These are phyloP conservation scores for Ceriops zippeliana DNA, from an alignment of 345 rosid species.

Conservation along the genomic window DNA sequence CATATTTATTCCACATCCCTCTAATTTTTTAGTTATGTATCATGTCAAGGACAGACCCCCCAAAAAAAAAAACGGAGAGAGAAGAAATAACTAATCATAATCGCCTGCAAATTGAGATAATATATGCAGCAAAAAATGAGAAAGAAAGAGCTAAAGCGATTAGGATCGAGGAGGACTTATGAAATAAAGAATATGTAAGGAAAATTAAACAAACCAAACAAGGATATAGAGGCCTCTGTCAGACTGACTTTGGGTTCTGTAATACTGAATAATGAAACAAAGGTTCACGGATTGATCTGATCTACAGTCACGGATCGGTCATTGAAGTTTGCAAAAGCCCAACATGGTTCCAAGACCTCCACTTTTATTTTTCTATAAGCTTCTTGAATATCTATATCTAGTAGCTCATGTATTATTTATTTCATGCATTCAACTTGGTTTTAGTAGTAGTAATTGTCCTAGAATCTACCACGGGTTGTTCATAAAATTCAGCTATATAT, in stretches of 20 bases:
- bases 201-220: too few species aligned
- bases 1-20: too few species aligned
- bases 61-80: too few species aligned
- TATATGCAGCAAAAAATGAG: too few species aligned
- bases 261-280: slow-evolving; percentile 10
- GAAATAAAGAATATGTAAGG: too few species aligned
- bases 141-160: too few species aligned
- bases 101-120: too few species aligned
- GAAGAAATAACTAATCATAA: too few species aligned
- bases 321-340: slow-evolving; percentile 47
- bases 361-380: slow-evolving; percentile 17
- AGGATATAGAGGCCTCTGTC: background rate
- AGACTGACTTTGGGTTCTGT: slow-evolving; percentile 17
- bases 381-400: background rate
- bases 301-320: slow-evolving; percentile 53
- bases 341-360: slow-evolving; percentile 38
- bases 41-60: too few species aligned
- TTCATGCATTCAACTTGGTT: background rate
- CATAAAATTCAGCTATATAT: slow-evolving; percentile 33
- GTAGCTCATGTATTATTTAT: too few species aligned
- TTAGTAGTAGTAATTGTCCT: background rate
- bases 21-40: too few species aligned
- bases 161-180: too few species aligned
- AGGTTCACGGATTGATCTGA: slow-evolving; percentile 50
- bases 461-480: slow-evolving; percentile 39